These are phyloP conservation scores for Arthrobotrys sinensis DNA, from an alignment of 2,329 filamentous ascomycete genomes.

Conservation along the genomic window DNA sequence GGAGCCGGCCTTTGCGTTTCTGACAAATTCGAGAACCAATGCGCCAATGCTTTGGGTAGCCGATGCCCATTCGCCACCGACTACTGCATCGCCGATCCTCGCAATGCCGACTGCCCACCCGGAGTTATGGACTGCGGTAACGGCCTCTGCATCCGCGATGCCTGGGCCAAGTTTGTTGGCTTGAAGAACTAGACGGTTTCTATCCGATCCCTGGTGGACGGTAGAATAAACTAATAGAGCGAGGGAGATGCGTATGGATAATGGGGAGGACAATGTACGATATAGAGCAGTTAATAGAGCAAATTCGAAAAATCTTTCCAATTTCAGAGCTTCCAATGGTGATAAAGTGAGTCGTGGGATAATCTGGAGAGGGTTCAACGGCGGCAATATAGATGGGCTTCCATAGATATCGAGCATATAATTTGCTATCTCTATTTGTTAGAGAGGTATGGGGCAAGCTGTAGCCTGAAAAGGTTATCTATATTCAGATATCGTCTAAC, in stretches of 20 bases:
- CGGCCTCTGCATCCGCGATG: constrained; percentile 39
- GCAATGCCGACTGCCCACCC: constrained; percentile 45
- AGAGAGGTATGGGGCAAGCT: too few relatives aligned
- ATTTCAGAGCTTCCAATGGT: neutral
- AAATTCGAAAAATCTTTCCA: neutral
- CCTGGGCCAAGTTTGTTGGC: constrained; percentile 20
- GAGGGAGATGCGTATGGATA: neutral
- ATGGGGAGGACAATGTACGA: neutral
- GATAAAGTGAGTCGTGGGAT: neutral
- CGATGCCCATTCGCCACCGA: constrained; percentile 7
- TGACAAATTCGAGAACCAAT: constrained; percentile 15
- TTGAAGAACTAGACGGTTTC: constrained; percentile 35
- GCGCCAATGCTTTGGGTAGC: constrained; percentile 34
- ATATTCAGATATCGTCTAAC: too few relatives aligned
- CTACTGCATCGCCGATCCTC: constrained; percentile 44
- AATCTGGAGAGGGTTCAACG: too few relatives aligned
- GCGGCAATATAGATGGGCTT: too few relatives aligned
- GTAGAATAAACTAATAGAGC: neutral
- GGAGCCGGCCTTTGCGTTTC: constrained; percentile 28
- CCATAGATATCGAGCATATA: too few relatives aligned
- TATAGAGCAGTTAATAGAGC: constrained; percentile 1
- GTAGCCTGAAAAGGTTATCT: too few relatives aligned
- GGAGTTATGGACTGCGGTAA: constrained; percentile 48
- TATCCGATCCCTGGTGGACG: neutral
- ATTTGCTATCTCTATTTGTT: too few relatives aligned